Conservation (phyloP, 768 basidiomycete genomes). For the Russula brevipes region DNA sequence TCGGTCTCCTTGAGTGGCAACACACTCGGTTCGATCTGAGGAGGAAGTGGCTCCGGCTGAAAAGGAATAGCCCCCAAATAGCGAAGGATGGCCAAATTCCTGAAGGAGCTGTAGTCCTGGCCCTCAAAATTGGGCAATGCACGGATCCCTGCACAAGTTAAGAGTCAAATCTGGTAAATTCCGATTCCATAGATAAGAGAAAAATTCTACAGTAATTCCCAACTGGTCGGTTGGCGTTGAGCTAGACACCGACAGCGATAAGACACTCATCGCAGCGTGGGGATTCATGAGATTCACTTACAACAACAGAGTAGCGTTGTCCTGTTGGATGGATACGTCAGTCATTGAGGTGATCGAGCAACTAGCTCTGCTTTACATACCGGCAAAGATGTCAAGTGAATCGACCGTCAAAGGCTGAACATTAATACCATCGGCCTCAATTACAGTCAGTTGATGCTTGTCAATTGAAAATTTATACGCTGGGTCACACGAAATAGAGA, state of each 20-base stretch:
- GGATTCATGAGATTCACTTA: neutral
- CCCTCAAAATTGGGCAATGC: no score
- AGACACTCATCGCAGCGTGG: neutral
- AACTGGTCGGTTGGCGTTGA: conserved; percentile 24
- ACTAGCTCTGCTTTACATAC: neutral
- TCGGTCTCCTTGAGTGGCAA: conserved; percentile 3
- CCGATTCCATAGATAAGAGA: no score
- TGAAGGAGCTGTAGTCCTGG: no score
- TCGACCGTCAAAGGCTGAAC: conserved; percentile 17
- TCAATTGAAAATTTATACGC: conserved; percentile 20
- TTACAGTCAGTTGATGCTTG: conserved; percentile 20
- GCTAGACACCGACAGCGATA: neutral
- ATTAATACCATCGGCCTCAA: conserved; percentile 24
- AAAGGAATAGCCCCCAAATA: no score
- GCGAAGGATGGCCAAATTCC: no score
- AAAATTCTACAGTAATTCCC: conserved; percentile 7
- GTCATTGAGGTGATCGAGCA: neutral
- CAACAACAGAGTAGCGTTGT: conserved; percentile 23
- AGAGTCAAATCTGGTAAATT: no score
- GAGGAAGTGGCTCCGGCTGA: neutral
- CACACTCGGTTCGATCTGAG: neutral
- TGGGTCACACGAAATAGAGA: conserved; percentile 17
- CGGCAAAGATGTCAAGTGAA: conserved; percentile 14
- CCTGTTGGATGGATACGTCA: neutral
- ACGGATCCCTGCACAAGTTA: no score